phyloP scores from a whole-genome alignment of 805 yeast species.

The Candida gorgasii region DNA sequence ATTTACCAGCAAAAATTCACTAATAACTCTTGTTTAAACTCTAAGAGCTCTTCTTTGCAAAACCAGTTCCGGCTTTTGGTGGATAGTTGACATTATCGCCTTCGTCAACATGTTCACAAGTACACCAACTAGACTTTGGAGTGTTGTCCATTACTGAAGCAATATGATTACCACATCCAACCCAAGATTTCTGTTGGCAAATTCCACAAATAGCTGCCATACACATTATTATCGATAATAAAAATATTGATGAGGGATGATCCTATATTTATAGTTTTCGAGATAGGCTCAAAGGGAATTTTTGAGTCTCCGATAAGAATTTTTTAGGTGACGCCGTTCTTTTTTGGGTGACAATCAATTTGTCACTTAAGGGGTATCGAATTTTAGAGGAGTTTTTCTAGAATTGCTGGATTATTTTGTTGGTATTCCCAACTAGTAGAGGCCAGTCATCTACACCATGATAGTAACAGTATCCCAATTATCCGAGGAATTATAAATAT shows the following conservation, averaged over 20 bases:
- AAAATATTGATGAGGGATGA: not conserved
- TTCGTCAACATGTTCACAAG: conserved; percentile 49
- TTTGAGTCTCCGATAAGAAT: conserved; percentile 1
- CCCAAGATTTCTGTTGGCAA: conserved; percentile 56
- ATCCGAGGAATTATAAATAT: not conserved
- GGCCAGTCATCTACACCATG: too few species aligned
- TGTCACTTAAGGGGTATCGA: too few species aligned
- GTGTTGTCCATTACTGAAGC: conserved; percentile 55
- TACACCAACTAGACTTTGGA: conserved; percentile 52
- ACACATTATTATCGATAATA: conserved; percentile 7
- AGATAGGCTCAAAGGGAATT: conserved; percentile 2
- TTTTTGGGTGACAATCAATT: not conserved
- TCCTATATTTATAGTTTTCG: conserved; percentile 5
- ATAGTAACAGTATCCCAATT: not conserved
- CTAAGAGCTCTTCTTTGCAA: conserved; percentile 31
- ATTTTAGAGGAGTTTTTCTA: too few species aligned
- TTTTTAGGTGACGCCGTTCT: conserved; percentile 1
- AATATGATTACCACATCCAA: conserved; percentile 63
- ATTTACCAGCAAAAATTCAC: too few species aligned
- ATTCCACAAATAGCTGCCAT: conserved; percentile 11
- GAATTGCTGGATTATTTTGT: too few species aligned
- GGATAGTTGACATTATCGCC: conserved; percentile 44
- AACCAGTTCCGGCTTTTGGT: conserved; percentile 66
- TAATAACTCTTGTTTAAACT: too few species aligned
- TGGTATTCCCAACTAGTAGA: too few species aligned